phyloP scores from a whole-genome alignment of 148 eudicot genomes.

The Amaranthus palmeri region DNA sequence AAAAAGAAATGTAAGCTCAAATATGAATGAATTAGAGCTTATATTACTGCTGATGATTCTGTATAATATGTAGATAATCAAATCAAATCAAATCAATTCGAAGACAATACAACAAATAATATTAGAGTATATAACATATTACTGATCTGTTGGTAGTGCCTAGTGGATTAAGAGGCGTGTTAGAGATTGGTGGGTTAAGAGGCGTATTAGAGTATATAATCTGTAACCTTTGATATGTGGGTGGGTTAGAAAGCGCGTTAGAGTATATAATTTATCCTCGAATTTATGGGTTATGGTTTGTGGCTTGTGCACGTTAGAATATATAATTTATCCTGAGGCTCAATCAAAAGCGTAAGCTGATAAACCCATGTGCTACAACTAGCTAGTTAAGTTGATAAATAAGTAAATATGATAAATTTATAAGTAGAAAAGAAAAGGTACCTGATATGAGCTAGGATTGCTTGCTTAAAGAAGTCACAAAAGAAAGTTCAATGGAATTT shows the following conservation, averaged over 20 bases:
- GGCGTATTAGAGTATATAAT: too few relatives aligned
- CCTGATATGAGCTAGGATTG: constrained; percentile 9
- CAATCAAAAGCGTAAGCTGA: not conserved
- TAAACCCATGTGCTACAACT: too few relatives aligned
- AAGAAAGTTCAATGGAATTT: not conserved
- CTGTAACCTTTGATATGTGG: too few relatives aligned
- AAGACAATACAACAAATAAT: too few relatives aligned
- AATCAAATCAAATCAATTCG: too few relatives aligned
- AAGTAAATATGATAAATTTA: not conserved
- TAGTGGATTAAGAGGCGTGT: too few relatives aligned
- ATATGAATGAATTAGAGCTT: not conserved
- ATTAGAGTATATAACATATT: too few relatives aligned
- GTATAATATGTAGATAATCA: too few relatives aligned
- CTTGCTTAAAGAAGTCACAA: not conserved
- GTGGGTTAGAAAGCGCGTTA: not conserved
- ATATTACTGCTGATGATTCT: too few relatives aligned
- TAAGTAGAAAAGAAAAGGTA: not conserved
- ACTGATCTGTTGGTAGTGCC: too few relatives aligned
- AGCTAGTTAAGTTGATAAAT: not conserved
- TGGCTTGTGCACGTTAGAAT: not conserved
- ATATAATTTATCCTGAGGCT: not conserved
- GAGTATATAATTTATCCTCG: not conserved
- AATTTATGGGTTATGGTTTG: too few relatives aligned
- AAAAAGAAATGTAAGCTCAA: not conserved
- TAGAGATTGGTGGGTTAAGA: too few relatives aligned